These are phyloP conservation scores for Glycine latifolia DNA, from an alignment of 306 rosid species.

Conservation along the genomic window DNA sequence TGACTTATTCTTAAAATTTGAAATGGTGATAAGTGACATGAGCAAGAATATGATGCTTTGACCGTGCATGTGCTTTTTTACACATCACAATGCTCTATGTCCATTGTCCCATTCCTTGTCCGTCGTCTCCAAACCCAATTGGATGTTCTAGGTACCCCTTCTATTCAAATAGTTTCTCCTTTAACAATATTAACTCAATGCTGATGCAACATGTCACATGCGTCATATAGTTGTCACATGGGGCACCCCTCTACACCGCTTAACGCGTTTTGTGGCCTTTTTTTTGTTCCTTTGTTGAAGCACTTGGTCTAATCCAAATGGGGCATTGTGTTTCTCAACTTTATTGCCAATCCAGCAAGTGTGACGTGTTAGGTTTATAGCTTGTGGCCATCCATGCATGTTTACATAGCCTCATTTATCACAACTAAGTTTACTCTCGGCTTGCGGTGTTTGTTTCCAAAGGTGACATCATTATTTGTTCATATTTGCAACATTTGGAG, in stretches of 20 bases:
- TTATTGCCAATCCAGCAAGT: slow-evolving; percentile 15
- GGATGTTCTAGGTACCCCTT: not conserved
- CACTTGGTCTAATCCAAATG: slow-evolving; percentile 9
- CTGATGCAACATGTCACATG: slow-evolving; percentile 45
- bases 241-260: not conserved
- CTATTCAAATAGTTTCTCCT: not conserved
- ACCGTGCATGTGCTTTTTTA: slow-evolving; percentile 50
- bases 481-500: not conserved
- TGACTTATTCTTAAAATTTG: slow-evolving; percentile 11
- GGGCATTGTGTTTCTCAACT: not conserved
- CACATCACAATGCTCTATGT: slow-evolving; percentile 27
- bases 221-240: slow-evolving; percentile 44
- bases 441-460: slow-evolving; percentile 1
- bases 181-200: not conserved
- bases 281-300: not conserved
- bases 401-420: not conserved
- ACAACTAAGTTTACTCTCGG: not conserved
- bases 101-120: slow-evolving; percentile 39
- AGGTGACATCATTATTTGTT: slow-evolving; percentile 28
- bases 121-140: slow-evolving; percentile 19
- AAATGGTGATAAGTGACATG: slow-evolving; percentile 40
- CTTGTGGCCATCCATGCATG: not conserved
- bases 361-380: slow-evolving; percentile 14
- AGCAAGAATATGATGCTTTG: slow-evolving; percentile 49
- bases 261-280: slow-evolving; percentile 44